Conservation (phyloP, 371 early-diverging fungal genomes). For the Mortierella sp. region DNA sequence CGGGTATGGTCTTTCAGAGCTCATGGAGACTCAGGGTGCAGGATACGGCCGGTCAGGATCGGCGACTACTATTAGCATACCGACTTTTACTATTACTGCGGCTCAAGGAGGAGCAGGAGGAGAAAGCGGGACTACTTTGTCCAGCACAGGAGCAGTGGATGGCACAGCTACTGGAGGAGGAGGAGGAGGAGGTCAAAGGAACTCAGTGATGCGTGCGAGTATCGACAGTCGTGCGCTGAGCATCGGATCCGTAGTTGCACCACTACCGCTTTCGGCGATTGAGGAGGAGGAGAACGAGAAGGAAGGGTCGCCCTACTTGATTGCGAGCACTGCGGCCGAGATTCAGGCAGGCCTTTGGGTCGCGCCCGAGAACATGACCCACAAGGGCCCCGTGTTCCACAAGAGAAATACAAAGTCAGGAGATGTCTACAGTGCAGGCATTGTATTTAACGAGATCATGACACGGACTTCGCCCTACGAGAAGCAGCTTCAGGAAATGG, state of each 20-base stretch:
- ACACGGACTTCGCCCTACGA: conserved; percentile 59
- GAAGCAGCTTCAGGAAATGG: conserved; percentile 21
- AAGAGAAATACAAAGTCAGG: conserved; percentile 22
- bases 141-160: not conserved
- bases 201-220: conserved; percentile 12
- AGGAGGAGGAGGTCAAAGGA: not conserved
- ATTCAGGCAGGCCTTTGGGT: conserved; percentile 30
- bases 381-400: conserved; percentile 8
- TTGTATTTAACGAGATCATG: conserved; percentile 63
- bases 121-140: not conserved
- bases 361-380: conserved; percentile 35
- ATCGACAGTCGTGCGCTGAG: conserved; percentile 16
- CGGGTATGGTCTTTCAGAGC: conserved; percentile 57
- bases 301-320: conserved; percentile 12
- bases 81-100: not conserved
- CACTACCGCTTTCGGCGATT: not conserved
- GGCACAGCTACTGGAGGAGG: not conserved
- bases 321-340: conserved; percentile 15
- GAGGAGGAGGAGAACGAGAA: conserved; percentile 10
- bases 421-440: conserved; percentile 54
- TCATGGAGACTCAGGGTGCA: conserved; percentile 33
- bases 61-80: not conserved
- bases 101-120: not conserved
- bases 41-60: conserved; percentile 1
- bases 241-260: not conserved